Evolutionary conservation across 148 eudicot genomes (phyloP), one percentile per base, ranked within the genome.

Genomic region (Bassia scoparia): DNA sequence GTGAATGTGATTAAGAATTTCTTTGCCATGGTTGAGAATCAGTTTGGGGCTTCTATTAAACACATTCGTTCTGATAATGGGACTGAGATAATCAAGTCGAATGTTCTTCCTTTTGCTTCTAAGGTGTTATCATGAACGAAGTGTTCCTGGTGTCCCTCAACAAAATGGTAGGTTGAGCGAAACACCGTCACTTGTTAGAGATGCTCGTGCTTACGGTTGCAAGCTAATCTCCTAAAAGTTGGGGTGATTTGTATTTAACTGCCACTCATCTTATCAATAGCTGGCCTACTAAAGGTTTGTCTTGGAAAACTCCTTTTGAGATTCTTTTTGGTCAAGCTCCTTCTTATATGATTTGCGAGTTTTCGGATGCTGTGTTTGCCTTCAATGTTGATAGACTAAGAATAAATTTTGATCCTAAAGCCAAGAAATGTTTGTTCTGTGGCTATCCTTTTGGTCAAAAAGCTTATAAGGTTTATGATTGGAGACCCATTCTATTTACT

Each of bases 111-210:
- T 21, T 53, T 69, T 18, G 15, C 12, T 1, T 2, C 7, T 2
- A 31, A 52, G 48, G 73, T 2, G 34, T 69, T 6, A 0, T 35
- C 61, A 69, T 33, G 46, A 69, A n/a, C 53, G 12, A 60, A 38
- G 38, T 18, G 26, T 44, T 46, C 54, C 27, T 2, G 23, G 52
- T 7, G 3, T 11, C 2, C 68, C 67, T 16, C 61, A 69, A 16
- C 41, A 50, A 33, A 69, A 69, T 69, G 73, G 61, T 3, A 23
- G 58, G 73, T 69, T 7, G 30, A 69, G 18, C 17, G 60, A 11
- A 67, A 67, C 54, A 67, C 29, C 1, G 23, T 23, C 70, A 67
- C 15, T 20, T 67, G 3, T 3, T 50, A 0, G 61, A 69, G 13
- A 50, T 56, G 0, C 73, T 7, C 20, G 61, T 1, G 61, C 73